phyloP scores from a whole-genome alignment of 352 stramenopile genomes.

The Phytophthora fragariae region DNA sequence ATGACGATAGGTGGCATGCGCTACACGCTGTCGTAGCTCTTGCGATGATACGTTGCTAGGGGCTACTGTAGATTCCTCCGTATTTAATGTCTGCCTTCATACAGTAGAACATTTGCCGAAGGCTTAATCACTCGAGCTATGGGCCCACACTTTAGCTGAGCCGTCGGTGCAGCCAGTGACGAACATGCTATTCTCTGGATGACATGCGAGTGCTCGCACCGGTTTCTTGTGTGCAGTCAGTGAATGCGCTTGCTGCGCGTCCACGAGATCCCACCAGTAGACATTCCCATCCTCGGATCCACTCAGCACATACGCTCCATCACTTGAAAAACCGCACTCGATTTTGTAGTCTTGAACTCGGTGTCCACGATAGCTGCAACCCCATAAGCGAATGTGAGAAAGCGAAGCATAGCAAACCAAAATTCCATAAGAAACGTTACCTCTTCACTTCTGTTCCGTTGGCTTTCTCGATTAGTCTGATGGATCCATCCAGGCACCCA shows the following conservation, averaged over 20 bases:
- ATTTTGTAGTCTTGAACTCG: conserved; percentile 73
- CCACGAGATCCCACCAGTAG: conserved; percentile 72
- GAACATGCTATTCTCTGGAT: conserved; percentile 73
- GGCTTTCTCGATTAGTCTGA: conserved; percentile 80
- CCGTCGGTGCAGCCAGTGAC: conserved; percentile 70
- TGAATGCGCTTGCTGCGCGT: conserved; percentile 36
- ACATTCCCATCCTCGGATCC: conserved; percentile 81
- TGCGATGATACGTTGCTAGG: not conserved
- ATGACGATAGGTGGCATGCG: conserved; percentile 88
- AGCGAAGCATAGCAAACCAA: too few species aligned
- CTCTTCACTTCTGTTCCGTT: conserved; percentile 76
- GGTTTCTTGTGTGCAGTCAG: conserved; percentile 71
- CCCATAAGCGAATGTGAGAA: conserved; percentile 10
- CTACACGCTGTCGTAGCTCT: conserved; percentile 79
- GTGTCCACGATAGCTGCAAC: conserved; percentile 69
- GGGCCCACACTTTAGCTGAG: conserved; percentile 76
- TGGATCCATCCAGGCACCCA: conserved; percentile 72
- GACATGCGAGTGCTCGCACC: conserved; percentile 65
- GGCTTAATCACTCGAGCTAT: conserved; percentile 1
- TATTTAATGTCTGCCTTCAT: conserved; percentile 29
- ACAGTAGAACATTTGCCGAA: not conserved
- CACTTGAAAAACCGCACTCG: conserved; percentile 69
- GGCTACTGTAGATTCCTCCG: conserved; percentile 2
- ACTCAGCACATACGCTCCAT: conserved; percentile 73
- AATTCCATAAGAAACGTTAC: conserved; percentile 30